Evolutionary conservation across 2,329 filamentous ascomycete species (phyloP).

Genomic region (Arthrobotrys pseudoclavata): DNA sequence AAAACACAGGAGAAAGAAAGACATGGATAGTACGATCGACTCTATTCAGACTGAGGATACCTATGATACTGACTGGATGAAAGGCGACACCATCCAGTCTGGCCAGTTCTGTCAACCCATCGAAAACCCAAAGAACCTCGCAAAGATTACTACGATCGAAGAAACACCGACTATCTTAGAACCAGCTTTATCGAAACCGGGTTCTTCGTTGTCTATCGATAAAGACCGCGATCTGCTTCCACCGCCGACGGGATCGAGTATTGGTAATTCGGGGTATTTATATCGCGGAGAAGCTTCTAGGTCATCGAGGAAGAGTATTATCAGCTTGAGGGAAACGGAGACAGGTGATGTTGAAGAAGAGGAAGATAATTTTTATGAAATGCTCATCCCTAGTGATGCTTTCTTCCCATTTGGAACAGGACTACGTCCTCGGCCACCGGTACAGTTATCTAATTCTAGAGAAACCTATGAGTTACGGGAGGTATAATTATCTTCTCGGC

Average conservation of each 20-base stretch:
- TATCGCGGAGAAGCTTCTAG: constrained; percentile 16
- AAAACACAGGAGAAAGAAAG: constrained; percentile 39
- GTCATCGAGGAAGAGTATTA: constrained; percentile 42
- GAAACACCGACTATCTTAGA: constrained; percentile 13
- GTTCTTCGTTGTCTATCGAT: constrained; percentile 11
- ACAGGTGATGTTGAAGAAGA: constrained; percentile 40
- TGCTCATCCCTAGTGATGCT: constrained; percentile 53
- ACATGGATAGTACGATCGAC: constrained; percentile 38
- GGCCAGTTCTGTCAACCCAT: constrained; percentile 23
- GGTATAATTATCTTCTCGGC: constrained; percentile 23
- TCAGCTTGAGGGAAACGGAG: constrained; percentile 42
- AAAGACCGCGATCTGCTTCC: constrained; percentile 21
- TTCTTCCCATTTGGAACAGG: constrained; percentile 55
- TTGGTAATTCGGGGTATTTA: constrained; percentile 14
- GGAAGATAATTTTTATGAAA: constrained; percentile 58
- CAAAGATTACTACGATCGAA: constrained; percentile 15
- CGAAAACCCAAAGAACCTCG: constrained; percentile 21
- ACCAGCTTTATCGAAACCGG: constrained; percentile 17
- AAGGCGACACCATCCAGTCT: constrained; percentile 49
- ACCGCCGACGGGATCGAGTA: constrained; percentile 28
- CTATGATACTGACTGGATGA: constrained; percentile 49
- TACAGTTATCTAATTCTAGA: neutral
- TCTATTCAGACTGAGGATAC: constrained; percentile 46
- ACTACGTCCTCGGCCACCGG: constrained; percentile 41
- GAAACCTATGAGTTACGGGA: constrained; percentile 37